Evolutionary conservation across 352 stramenopile species (phyloP).

Genomic region (Globisporangium takayamanum): DNA sequence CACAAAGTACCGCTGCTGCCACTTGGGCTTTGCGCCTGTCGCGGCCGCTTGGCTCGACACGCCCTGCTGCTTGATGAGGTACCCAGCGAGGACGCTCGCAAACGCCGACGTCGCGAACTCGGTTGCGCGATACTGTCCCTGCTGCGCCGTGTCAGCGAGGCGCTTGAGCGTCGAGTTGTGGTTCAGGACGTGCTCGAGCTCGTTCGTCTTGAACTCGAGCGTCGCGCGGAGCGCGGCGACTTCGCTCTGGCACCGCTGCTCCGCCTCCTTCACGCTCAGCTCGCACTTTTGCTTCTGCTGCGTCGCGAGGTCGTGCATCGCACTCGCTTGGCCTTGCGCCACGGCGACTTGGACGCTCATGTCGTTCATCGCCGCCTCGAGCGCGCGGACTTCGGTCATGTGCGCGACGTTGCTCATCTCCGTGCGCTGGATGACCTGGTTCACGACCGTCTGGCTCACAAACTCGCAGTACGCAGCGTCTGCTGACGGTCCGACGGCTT

Average conservation of each 20-base stretch:
- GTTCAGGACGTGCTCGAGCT: conserved; percentile 83
- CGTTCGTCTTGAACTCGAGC: conserved; percentile 84
- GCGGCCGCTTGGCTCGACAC: conserved; percentile 12
- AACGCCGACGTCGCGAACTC: conserved; percentile 74
- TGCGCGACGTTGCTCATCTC: conserved; percentile 68
- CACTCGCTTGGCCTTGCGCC: conserved; percentile 68
- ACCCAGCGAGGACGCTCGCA: conserved; percentile 64
- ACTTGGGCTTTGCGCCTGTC: conserved; percentile 44
- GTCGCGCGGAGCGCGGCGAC: conserved; percentile 55
- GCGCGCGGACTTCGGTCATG: conserved; percentile 61
- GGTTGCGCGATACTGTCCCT: conserved; percentile 80
- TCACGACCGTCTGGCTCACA: conserved; percentile 67
- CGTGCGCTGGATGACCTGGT: conserved; percentile 69
- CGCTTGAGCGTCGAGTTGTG: conserved; percentile 86
- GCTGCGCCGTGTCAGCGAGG: conserved; percentile 76
- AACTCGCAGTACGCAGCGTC: conserved; percentile 81
- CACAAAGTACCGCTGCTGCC: conserved; percentile 86
- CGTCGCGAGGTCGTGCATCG: conserved; percentile 73
- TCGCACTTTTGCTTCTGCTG: conserved; percentile 80
- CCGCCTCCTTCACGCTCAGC: conserved; percentile 63
- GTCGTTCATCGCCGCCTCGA: conserved; percentile 82
- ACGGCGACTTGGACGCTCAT: conserved; percentile 77
- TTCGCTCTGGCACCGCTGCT: conserved; percentile 66
- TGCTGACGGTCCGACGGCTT: conserved; percentile 64
- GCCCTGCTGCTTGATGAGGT: conserved; percentile 79